These are phyloP conservation scores for Parastagonospora nodorum DNA, from an alignment of 2,329 filamentous ascomycete genomes.

Conservation along the genomic window DNA sequence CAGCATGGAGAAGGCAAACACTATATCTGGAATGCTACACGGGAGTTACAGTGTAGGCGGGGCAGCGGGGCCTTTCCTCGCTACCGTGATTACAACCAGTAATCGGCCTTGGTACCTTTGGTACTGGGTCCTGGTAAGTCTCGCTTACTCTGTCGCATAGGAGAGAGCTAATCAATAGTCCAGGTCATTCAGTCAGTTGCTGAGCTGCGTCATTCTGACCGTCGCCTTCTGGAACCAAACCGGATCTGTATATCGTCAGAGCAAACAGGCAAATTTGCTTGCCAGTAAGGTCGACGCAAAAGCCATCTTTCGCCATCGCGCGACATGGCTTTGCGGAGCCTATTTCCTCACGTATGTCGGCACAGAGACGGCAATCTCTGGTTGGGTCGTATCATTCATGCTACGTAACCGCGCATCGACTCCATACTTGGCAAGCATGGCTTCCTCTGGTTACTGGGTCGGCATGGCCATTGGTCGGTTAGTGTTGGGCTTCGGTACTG, in stretches of 20 bases:
- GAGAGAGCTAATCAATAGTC: constrained; percentile 5
- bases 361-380: constrained; percentile 52
- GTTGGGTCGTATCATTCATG: constrained; percentile 56
- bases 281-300: constrained; percentile 9
- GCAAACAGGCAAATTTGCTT: constrained; percentile 18
- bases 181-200: constrained; percentile 20
- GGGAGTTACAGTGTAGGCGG: constrained; percentile 49
- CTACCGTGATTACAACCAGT: constrained; percentile 34
- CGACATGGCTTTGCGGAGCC: constrained; percentile 49
- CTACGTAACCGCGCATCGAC: constrained; percentile 46
- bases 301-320: constrained; percentile 39
- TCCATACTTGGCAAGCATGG: constrained; percentile 46
- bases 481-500: constrained; percentile 30
- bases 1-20: constrained; percentile 47
- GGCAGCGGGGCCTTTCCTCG: constrained; percentile 45
- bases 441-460: constrained; percentile 52
- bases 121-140: constrained; percentile 48
- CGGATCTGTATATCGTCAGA: constrained; percentile 36
- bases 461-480: constrained; percentile 52
- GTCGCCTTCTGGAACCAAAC: constrained; percentile 48
- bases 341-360: constrained; percentile 55
- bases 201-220: constrained; percentile 34
- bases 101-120: constrained; percentile 45
- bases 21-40: constrained; percentile 49
- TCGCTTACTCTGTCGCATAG: background rate